Base-by-base conservation (phyloP, 257 asterid genomes). In the Solanum chmielewskii region DNA sequence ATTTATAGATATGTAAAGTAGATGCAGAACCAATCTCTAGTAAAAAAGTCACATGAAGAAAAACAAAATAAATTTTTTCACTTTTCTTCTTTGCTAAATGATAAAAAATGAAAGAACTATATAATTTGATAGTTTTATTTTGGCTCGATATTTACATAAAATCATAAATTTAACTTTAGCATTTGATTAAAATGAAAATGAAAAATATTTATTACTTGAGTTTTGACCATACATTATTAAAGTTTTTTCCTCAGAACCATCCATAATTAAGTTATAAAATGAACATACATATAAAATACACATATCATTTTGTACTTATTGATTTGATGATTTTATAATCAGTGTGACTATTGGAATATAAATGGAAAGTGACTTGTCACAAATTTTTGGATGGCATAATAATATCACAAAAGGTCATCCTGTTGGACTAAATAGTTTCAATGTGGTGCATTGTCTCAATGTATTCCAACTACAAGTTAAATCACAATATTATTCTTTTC, bases 21-120 rank as follows among this genome's bases (percentile, higher is more conserved):
- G 62, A 84, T 3, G 89, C 87, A 90, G 90, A 88, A 88, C 85
- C 91, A 85, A 80, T 18, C 66, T 8, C n/a, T 62, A 62, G 16
- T 11, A n/a, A 62, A 62, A 47, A 62, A 10, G 11, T 5, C 11
- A n/a, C 4, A 14, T 8, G n/a, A 76, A 11, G 37, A 41, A 23
- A 41, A 41, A 41, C 23, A 75, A 11, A 42, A 59, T 1, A 42
- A 42, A n/a, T 2, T 13, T n/a, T 77, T 78, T 25, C 41, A 45
- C 39, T 78, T 78, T 9, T 25, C 4, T 42, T 77, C 64, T 78
- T 44, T 78, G 39, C 41, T 9, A 78, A 25, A 78, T 25, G 41
- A 45, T 18, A 27, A 12, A 25, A 78, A 14, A 25, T 78, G 41
- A n/a, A 12, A 77, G 83, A 42, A 14, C 2, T 9, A 21, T 15